Conservation (phyloP, 176 grass and related monocot genomes). For the Elaeis guineensis region DNA sequence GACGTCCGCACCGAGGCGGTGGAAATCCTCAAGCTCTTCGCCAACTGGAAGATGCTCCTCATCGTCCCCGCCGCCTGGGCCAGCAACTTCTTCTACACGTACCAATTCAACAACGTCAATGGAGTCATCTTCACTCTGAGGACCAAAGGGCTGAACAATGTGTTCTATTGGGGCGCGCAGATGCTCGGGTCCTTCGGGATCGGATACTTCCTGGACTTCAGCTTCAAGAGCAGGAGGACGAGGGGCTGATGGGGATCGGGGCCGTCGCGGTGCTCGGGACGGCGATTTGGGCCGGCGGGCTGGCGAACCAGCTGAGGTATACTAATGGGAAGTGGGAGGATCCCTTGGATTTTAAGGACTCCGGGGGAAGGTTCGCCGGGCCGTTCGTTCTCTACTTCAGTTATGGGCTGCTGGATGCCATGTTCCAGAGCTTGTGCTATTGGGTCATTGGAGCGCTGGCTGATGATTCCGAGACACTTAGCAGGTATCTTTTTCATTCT, state of each 20-base stretch:
- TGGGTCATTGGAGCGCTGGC: constrained; percentile 78
- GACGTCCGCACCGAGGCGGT: constrained; percentile 32
- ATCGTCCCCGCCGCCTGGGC: constrained; percentile 71
- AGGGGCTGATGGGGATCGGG: constrained; percentile 29
- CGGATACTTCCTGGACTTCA: constrained; percentile 78
- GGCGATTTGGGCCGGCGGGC: constrained; percentile 69
- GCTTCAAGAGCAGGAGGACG: constrained; percentile 48
- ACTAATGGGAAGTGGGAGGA: neutral
- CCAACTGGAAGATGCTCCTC: constrained; percentile 83
- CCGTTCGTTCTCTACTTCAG: constrained; percentile 87
- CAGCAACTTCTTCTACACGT: constrained; percentile 96
- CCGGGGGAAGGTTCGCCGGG: constrained; percentile 20
- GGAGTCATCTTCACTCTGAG: constrained; percentile 61
- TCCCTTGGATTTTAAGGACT: constrained; percentile 63
- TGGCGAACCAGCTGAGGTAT: constrained; percentile 59
- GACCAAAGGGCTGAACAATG: constrained; percentile 79
- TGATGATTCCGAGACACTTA: constrained; percentile 60
- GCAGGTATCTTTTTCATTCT: constrained; percentile 37
- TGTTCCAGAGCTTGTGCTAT: constrained; percentile 94
- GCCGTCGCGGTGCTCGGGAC: constrained; percentile 47
- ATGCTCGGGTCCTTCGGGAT: constrained; percentile 63
- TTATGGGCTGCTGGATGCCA: constrained; percentile 82
- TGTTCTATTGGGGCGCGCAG: constrained; percentile 95
- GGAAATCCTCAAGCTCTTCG: constrained; percentile 62
- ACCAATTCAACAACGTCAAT: constrained; percentile 99